Base-by-base conservation (phyloP, 768 basidiomycete genomes). In the Kwoniella botswanensis region DNA sequence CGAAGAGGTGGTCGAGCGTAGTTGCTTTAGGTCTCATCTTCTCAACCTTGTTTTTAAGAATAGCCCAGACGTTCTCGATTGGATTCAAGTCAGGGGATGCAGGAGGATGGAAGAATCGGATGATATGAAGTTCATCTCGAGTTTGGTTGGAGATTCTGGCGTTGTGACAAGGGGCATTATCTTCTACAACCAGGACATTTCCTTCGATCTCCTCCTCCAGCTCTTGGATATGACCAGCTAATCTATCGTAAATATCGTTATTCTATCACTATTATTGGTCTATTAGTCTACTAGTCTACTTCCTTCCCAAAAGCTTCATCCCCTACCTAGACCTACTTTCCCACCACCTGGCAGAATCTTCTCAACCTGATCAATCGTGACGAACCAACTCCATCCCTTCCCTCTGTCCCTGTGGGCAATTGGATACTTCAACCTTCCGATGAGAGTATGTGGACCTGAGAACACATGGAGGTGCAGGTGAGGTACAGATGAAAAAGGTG, bases 391-490 rank as follows among this genome's bases (percentile, higher is more conserved):
- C 58, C 59, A 63, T 0, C 79, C 79, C 41, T 79, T 79, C 58
- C 43, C 55, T n/a, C 18, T 41, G 22, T 13, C 4, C 17, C 50
- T 18, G 35, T 13, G 21, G 26, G 65, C 56, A 24, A 73, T 61
- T 18, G 77, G 80, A 62, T 83, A 80, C 60, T 82, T 81, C 50
- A 83, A 21, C 26, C 68, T 55, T 6, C 82, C 79, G 1, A 76
- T 59, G 12, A 71, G 60, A 1, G 72, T 80, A 21, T 75, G 72
- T 26, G 68, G 72, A 13, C 74, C 71, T 10, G 75, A 74, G 21
- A 83, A 67, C 24, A 79, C 80, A 63, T 83, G 82, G 1, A 83
- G 74, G 54, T 83, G 82, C 6, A 83, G 70, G 58, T 83, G 82
- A 4, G 73, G 78, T 9, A 83, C 82, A 0, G 82, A 82, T 2